Conservation (phyloP, 495 filamentous ascomycete genomes). For the Cetradonia linearis region DNA sequence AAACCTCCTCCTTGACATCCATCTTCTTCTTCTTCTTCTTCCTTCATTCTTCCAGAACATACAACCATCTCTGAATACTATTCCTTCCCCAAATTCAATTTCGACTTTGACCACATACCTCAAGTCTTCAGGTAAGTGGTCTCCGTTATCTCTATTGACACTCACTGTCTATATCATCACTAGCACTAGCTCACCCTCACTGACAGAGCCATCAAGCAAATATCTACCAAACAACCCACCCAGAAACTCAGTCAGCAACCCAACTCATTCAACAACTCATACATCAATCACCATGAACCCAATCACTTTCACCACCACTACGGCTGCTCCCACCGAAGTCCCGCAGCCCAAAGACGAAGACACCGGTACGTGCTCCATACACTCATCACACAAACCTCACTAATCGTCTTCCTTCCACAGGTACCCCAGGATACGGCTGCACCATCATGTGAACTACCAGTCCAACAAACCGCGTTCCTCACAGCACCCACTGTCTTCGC, state of each 20-base stretch:
- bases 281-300: not conserved
- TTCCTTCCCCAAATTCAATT: not conserved
- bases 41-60: not conserved
- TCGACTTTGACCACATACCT: not conserved
- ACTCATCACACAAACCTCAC: too few relatives aligned
- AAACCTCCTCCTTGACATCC: too few relatives aligned
- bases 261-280: not conserved
- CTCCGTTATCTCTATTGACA: not conserved
- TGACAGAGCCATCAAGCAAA: not conserved
- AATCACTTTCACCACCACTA: slow-evolving; percentile 1
- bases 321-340: slow-evolving; percentile 4
- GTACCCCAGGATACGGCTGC: slow-evolving; percentile 15
- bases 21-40: not conserved
- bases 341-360: slow-evolving; percentile 9
- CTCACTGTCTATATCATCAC: not conserved
- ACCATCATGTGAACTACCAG: slow-evolving; percentile 15
- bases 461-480: not conserved
- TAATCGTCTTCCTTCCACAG: not conserved
- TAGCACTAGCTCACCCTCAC: not conserved
- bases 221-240: not conserved
- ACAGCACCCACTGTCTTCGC: too few relatives aligned
- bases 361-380: slow-evolving; percentile 3
- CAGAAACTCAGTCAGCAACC: not conserved
- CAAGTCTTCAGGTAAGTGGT: not conserved
- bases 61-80: not conserved